These are phyloP conservation scores for Chalara sp. DNA, from an alignment of 2,329 filamentous ascomycete species.

Conservation along the genomic window DNA sequence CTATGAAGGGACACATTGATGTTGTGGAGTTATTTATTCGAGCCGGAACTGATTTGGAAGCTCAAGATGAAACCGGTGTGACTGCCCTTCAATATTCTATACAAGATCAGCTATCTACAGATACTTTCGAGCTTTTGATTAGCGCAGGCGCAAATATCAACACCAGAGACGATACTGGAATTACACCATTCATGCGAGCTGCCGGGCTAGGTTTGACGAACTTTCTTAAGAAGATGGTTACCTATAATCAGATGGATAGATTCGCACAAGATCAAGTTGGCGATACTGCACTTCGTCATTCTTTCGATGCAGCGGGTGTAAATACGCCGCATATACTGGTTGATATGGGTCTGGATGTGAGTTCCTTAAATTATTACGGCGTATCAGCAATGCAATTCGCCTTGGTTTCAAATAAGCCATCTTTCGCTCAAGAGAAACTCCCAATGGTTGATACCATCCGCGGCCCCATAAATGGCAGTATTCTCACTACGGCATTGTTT, in stretches of 20 bases:
- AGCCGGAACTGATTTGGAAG: conserved; percentile 2
- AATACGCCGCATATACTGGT: too few relatives aligned
- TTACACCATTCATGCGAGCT: not conserved
- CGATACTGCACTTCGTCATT: too few relatives aligned
- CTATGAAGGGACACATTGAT: not conserved
- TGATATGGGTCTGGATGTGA: too few relatives aligned
- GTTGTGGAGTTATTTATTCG: not conserved
- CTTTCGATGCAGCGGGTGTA: too few relatives aligned
- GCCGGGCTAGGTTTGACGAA: not conserved
- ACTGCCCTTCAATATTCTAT: not conserved
- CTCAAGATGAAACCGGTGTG: not conserved
- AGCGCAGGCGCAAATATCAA: conserved; percentile 2
- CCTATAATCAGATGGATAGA: not conserved
- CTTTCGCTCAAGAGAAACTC: too few relatives aligned
- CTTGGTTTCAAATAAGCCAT: too few relatives aligned
- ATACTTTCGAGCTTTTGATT: not conserved
- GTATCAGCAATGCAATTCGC: too few relatives aligned
- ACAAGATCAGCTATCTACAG: not conserved
- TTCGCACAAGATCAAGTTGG: not conserved
- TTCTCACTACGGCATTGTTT: too few relatives aligned
- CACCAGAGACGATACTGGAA: not conserved
- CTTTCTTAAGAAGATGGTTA: not conserved
- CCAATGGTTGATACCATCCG: too few relatives aligned
- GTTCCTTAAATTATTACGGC: too few relatives aligned
- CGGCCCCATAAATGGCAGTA: too few relatives aligned